Evolutionary conservation across 371 early-diverging fungal species (phyloP), one percentile per base, ranked within the genome.

Genomic region (Conidiobolus incongruus): DNA sequence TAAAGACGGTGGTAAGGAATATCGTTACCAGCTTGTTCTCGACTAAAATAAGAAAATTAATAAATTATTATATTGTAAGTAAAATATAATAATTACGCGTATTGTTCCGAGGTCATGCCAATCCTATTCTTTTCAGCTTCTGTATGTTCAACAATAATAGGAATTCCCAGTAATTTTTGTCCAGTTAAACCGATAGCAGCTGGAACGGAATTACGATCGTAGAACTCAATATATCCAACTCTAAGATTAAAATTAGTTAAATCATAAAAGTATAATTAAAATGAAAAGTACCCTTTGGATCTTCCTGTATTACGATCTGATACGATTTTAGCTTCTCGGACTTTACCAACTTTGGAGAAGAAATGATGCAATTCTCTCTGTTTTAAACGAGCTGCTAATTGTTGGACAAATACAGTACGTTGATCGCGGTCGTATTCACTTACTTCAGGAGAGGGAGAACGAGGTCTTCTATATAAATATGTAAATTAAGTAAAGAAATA

Each of bases 351-450:
- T 31, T 68, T 60, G 38, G 61, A 52, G 48, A 95, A 93, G 52
- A 93, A 93, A 28, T 83, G 77, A n/a, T 69, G 67, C 30, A 95
- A 63, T 50, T 95, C 94, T 36, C 75, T 60, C 20, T 63, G 56
- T 33, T 72, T 70, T 33, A 86, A 61, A 20, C 83, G 73, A 17
- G 80, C 78, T 11, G 92, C 78, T 10, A 95, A 64, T 54, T 95
- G 93, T 68, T 72, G 83, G 13, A 87, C 82, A 63, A 92, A 91
- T 12, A 95, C 89, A 2, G 95, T 95, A 50, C 92, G 69, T 58
- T 76, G 58, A 50, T 91, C 91, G 33, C 93, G 74, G 45, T 80
- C 74, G 17, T 66, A 60, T 52, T 76, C 77, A 44, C 72, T 69
- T 23, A 76, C 63, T 15, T 65, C 67, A 11, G 81, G 79, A 15